phyloP scores from a whole-genome alignment of 768 basidiomycete species.

The Hirschioporus abietinus region DNA sequence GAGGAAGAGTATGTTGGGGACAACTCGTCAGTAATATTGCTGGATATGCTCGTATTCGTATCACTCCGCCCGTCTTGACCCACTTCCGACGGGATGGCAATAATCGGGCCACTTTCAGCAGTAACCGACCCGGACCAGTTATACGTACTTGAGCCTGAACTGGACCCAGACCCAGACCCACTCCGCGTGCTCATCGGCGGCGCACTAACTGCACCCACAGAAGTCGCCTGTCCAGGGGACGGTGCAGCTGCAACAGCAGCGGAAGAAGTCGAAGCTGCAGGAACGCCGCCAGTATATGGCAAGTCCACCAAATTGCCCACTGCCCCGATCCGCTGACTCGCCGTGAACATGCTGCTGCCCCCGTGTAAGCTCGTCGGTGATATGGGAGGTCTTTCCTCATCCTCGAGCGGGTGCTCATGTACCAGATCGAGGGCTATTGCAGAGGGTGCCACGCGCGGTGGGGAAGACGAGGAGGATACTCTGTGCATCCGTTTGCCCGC shows the following conservation, averaged over 20 bases:
- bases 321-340: neutral
- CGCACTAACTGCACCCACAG: neutral
- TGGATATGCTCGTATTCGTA: neutral
- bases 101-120: neutral
- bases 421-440: neutral
- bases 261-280: neutral
- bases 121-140: neutral
- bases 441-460: neutral
- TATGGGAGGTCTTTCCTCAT: neutral
- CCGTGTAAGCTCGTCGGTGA: neutral
- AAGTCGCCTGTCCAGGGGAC: neutral
- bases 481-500: constrained; percentile 24
- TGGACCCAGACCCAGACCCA: neutral
- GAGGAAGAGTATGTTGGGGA: constrained; percentile 4
- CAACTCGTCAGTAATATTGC: neutral
- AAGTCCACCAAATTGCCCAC: neutral
- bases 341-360: neutral
- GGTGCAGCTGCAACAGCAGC: too few species aligned
- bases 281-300: neutral
- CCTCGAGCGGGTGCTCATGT: neutral
- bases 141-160: neutral
- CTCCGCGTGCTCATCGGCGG: neutral
- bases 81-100: neutral
- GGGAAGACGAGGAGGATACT: neutral
- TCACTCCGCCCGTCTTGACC: neutral